phyloP scores from a whole-genome alignment of 768 basidiomycete species.

The Calocera cornea region DNA sequence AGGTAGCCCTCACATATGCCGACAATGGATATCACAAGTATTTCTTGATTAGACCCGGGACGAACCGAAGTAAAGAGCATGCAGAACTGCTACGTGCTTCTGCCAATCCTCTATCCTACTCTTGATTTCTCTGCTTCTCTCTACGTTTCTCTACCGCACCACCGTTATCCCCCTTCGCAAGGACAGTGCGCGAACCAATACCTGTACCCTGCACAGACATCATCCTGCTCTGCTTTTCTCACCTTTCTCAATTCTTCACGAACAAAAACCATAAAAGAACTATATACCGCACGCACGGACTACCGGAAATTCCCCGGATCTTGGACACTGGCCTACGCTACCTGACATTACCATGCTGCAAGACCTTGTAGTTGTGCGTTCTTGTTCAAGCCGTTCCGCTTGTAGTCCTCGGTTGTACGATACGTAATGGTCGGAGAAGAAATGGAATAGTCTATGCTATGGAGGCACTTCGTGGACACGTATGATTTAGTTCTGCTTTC shows the following conservation, averaged over 20 bases:
- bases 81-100: not conserved
- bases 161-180: not conserved
- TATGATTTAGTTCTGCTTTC: too few relatives aligned
- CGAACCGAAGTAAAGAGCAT: not conserved
- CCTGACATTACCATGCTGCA: not conserved
- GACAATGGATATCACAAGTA: not conserved
- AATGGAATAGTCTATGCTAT: not conserved
- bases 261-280: not conserved
- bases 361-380: not conserved
- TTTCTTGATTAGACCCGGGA: not conserved
- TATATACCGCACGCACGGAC: not conserved
- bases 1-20: not conserved
- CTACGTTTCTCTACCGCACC: not conserved
- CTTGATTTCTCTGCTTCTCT: not conserved
- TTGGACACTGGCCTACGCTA: not conserved
- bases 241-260: not conserved
- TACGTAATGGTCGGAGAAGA: not conserved
- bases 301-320: not conserved
- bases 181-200: slow-evolving; percentile 3
- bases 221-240: not conserved
- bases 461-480: too few relatives aligned
- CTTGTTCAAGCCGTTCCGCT: not conserved
- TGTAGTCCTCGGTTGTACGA: not conserved
- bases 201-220: slow-evolving; percentile 1
- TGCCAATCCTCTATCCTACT: too few relatives aligned